Base-by-base conservation (phyloP, 306 rosid species). In the Inga leiocalycina region DNA sequence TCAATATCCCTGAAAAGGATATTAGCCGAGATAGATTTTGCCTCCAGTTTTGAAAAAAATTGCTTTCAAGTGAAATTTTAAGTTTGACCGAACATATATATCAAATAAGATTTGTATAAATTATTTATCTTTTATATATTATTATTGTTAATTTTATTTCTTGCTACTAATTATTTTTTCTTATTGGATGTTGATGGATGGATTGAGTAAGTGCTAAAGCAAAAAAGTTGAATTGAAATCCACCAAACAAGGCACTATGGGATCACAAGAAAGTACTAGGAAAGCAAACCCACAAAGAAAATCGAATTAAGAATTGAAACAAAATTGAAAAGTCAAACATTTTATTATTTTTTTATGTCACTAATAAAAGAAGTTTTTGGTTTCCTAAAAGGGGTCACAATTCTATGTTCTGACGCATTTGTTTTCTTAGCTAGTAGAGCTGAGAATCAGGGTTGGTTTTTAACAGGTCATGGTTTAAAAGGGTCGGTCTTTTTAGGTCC, bases 341-440 rank as follows among this genome's bases (percentile, higher is more conserved):
- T 52, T 51, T 51, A 15, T 14, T 27, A 27, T 27, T 52, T 52
- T 17, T 52, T 15, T 71, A 56, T 69, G 85, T 74, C 68, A 86
- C 82, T 80, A 65, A 5, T 37, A 37, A 81, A 48, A 66, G 75
- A 83, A 82, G 79, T 37, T 59, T 82, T 52, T 81, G 82, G 92
- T 87, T 88, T 91, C 90, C 86, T 59, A 80, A 75, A 51, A 76
- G 82, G 85, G 45, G 87, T 93, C 91, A 86, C 72, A 81, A 71
- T 84, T 81, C 86, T 43, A 44, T 43, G 75, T 43, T 71, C 54
- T 86, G 87, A 91, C 87, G 89, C 87, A 83, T 86, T 80, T 81
- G 56, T 22, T 79, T 86, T 76, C 86, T 64, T 30, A 37, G 41
- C 41, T 37, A 11, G 30, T 1, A 27, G 30, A 27, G 30, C 1